Base-by-base conservation (phyloP, 352 stramenopile species). In the Globisporangium sylvaticum region DNA sequence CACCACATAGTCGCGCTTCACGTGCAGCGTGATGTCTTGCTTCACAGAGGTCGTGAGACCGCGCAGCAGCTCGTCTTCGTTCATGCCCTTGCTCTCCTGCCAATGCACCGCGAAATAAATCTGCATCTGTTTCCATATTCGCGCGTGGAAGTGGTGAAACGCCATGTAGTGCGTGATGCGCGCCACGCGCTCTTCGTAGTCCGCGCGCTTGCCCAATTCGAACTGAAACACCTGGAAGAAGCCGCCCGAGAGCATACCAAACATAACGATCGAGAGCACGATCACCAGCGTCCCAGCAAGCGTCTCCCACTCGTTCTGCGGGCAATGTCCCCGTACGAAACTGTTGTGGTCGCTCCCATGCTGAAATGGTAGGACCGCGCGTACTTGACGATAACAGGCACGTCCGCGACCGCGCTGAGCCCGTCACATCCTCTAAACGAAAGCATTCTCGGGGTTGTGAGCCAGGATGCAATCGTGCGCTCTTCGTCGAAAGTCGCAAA, bases 201-300 rank as follows among this genome's bases (percentile, higher is more conserved):
- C 77, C 12, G 76, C 75, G 5, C 69, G 72, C 39, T 81, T 70
- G 1, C 77, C 77, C 2, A 86, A 65, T 29, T 83, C 73, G 56
- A 78, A 77, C 39, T 86, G 75, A 46, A 77, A 83, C n/a, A 76
- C 70, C 64, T 81, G 74, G 58, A 80, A 81, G 55, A 86, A 78
- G 0, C 75, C 67, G 0, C 75, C 75, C 20, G 78, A 76, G 22
- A 86, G 70, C 69, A 83, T 80, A 27, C 73, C 74, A 25, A 83
- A 83, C 5, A 81, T 52, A 22, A 62, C 64, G 14, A 83, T 62
- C 15, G 75, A 80, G 12, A 83, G 24, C 20, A 86, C 71, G 58
- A 86, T 83, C 32, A 83, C 67, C 8, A 76, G 10, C 1, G 76
- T 69, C 1, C 69, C 74, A 29, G 60, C 55, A 4, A 68, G 2